These are phyloP conservation scores for Syzygium aqueum DNA, from an alignment of 345 rosid species.

Conservation along the genomic window DNA sequence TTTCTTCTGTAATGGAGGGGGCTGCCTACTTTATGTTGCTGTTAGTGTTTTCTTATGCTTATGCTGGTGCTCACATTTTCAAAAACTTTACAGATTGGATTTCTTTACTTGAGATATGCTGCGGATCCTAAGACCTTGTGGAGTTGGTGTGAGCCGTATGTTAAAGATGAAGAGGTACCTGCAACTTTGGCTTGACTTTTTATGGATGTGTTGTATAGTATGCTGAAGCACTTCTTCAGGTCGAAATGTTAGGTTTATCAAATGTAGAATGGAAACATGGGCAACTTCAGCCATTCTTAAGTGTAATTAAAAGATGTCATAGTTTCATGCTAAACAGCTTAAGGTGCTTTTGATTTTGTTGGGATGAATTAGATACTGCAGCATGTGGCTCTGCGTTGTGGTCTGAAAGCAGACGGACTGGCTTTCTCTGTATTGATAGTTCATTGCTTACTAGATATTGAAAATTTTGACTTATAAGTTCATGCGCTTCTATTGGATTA, in stretches of 20 bases:
- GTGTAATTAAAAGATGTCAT: background rate
- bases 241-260: background rate
- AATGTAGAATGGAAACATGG: background rate
- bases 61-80: background rate
- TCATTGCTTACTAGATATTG: background rate
- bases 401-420: background rate
- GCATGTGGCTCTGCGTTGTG: background rate
- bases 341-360: background rate
- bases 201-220: background rate
- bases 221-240: background rate
- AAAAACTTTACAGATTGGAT: constrained; percentile 70
- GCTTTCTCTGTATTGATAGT: background rate
- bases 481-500: background rate
- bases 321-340: background rate
- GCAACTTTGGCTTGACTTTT: background rate
- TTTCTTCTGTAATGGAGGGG: background rate
- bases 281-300: background rate
- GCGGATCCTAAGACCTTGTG: constrained; percentile 91
- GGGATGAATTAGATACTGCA: background rate
- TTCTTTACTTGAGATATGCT: constrained; percentile 88
- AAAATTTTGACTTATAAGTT: background rate
- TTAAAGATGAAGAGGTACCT: constrained; percentile 87
- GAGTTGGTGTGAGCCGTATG: constrained; percentile 89
- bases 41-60: background rate
- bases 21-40: background rate